phyloP scores from a whole-genome alignment of 176 grass and related monocot genomes.

The Zoysia japonica region DNA sequence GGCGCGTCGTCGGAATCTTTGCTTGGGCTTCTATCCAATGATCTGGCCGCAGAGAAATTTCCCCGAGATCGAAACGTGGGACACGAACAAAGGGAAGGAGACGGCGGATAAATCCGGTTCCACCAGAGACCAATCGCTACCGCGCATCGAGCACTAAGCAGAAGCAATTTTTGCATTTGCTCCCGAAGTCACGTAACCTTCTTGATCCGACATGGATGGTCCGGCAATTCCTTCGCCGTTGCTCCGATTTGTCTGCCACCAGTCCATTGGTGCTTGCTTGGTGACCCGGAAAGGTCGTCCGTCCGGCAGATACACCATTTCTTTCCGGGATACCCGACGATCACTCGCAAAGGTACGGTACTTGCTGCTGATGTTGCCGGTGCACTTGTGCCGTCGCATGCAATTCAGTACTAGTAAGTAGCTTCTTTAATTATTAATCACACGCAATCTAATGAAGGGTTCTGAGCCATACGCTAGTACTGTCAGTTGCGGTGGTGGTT shows the following conservation, averaged over 20 bases:
- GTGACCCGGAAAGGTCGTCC: constrained; percentile 2
- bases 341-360: not conserved
- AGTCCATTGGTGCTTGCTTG: not conserved
- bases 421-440: no score
- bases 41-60: not conserved
- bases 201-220: not conserved
- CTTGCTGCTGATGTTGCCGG: not conserved
- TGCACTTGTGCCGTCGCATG: not conserved
- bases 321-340: constrained; percentile 32
- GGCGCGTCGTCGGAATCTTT: not conserved
- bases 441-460: not conserved
- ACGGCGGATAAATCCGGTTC: not conserved
- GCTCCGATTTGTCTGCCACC: not conserved
- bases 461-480: constrained; percentile 8
- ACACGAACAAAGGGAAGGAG: not conserved
- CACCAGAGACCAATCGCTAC: not conserved
- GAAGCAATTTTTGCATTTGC: not conserved
- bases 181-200: not conserved
- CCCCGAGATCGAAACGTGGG: not conserved
- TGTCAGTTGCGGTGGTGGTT: not conserved
- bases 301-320: constrained; percentile 31
- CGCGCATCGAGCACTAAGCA: no score
- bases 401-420: not conserved
- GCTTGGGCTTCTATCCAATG: not conserved
- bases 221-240: not conserved